These are phyloP conservation scores for Fusarium euwallaceae DNA, from an alignment of 2,329 filamentous ascomycete species.

Conservation along the genomic window DNA sequence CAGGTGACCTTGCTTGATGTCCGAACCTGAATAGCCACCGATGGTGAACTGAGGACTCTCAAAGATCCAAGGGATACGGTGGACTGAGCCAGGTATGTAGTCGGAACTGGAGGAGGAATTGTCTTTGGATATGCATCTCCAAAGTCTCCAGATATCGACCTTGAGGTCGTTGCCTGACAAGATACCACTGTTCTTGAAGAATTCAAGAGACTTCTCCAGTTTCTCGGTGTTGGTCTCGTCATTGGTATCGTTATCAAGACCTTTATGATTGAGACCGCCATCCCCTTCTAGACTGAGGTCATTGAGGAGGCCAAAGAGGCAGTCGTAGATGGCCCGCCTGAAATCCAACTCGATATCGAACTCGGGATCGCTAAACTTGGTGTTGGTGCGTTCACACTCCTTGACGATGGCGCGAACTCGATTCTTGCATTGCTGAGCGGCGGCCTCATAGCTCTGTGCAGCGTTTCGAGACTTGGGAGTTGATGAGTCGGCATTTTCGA, in stretches of 20 bases:
- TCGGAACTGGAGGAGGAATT: constrained; percentile 6
- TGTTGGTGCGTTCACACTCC: constrained; percentile 60
- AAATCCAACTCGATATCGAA: constrained; percentile 59
- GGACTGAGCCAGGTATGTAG: constrained; percentile 53
- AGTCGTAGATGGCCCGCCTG: constrained; percentile 52
- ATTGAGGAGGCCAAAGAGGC: constrained; percentile 52
- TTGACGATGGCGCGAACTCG: constrained; percentile 55
- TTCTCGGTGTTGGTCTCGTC: constrained; percentile 8
- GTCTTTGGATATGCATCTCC: constrained; percentile 24
- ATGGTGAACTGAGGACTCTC: constrained; percentile 57
- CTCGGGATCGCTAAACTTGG: constrained; percentile 60
- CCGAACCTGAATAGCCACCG: constrained; percentile 56
- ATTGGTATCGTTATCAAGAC: neutral
- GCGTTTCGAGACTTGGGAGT: constrained; percentile 53
- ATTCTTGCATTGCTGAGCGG: constrained; percentile 56
- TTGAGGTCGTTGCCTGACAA: constrained; percentile 29
- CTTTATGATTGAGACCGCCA: constrained; percentile 22
- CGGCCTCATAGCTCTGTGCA: constrained; percentile 57
- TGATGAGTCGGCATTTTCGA: constrained; percentile 38
- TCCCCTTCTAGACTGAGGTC: constrained; percentile 17
- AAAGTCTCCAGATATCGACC: constrained; percentile 26
- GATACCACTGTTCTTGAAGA: constrained; percentile 24
- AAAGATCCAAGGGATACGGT: constrained; percentile 60
- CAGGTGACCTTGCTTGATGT: constrained; percentile 60
- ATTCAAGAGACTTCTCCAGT: constrained; percentile 30